phyloP scores from a whole-genome alignment of 2,329 filamentous ascomycete genomes.

The Aspergillus fischeri region DNA sequence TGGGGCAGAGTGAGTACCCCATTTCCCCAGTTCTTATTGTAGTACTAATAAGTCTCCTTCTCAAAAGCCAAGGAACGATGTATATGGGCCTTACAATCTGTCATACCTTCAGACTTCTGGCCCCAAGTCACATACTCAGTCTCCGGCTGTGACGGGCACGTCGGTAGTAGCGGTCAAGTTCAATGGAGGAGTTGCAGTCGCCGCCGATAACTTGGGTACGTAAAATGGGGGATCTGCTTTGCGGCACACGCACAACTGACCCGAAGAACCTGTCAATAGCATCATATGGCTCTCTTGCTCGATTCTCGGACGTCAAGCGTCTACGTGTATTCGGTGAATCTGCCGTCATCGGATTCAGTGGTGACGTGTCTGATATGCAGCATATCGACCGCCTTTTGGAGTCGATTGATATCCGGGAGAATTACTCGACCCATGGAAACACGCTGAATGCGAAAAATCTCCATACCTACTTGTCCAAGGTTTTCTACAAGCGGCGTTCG shows the following conservation, averaged over 20 bases:
- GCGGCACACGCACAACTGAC: constrained; percentile 9
- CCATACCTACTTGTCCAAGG: constrained; percentile 93
- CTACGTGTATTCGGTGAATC: constrained; percentile 82
- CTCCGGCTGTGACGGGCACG: constrained; percentile 91
- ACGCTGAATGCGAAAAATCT: constrained; percentile 84
- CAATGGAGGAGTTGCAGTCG: constrained; percentile 93
- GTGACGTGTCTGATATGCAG: constrained; percentile 99
- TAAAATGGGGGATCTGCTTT: not conserved
- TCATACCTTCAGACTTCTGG: constrained; percentile 69
- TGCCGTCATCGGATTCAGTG: constrained; percentile 87
- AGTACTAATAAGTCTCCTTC: constrained; percentile 34
- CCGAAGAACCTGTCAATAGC: constrained; percentile 50
- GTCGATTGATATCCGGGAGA: constrained; percentile 81
- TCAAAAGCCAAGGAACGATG: constrained; percentile 83
- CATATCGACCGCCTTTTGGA: constrained; percentile 88
- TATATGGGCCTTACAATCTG: constrained; percentile 89
- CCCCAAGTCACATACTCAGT: constrained; percentile 83
- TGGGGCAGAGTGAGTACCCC: constrained; percentile 56
- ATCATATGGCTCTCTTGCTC: constrained; percentile 93
- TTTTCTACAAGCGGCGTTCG: constrained; percentile 90
- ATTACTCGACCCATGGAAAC: constrained; percentile 61
- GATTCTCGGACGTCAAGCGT: constrained; percentile 95
- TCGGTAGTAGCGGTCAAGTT: constrained; percentile 95
- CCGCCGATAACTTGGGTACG: constrained; percentile 90
- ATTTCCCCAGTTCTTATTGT: constrained; percentile 4